Conservation (phyloP, 78 protist genomes). For the Dictyostelium firmibasis region DNA sequence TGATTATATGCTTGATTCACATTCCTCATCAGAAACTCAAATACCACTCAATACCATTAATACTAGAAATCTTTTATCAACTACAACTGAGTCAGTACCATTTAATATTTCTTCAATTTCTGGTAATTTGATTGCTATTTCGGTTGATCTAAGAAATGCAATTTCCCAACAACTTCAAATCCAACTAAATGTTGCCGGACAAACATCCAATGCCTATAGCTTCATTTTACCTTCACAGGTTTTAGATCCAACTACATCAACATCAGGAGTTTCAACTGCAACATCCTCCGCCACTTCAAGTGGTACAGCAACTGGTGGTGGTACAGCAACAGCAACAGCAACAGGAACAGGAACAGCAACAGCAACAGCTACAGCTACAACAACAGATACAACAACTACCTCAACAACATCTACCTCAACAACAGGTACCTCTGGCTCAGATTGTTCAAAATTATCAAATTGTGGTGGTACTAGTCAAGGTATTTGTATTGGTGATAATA, state of each 20-base stretch:
- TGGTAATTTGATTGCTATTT: not conserved
- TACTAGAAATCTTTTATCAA: not conserved
- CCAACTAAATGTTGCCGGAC: not conserved
- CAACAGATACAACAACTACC: not conserved
- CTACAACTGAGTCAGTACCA: not conserved
- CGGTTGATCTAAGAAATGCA: not conserved
- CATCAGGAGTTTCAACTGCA: not conserved
- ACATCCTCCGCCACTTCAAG: not conserved
- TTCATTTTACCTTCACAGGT: not conserved
- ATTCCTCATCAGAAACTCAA: not conserved
- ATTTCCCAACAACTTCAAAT: not conserved
- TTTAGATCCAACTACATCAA: not conserved
- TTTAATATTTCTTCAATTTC: not conserved
- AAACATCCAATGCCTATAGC: not conserved
- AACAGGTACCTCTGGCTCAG: not conserved
- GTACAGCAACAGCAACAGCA: not conserved
- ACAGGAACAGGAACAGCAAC: not conserved
- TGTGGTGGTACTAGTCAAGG: not conserved
- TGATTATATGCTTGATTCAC: not conserved
- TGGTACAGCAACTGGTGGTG: not conserved
- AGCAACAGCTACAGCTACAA: not conserved
- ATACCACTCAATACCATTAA: not conserved
- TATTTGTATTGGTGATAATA: not conserved
- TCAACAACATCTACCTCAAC: not conserved
- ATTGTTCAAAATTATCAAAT: not conserved